Percentiles rank a stretch among this genome's conserved stretches.
Conservation (phyloP, 225 moss, liverwort and hornwort species). For the Marchantia polymorpha region DNA sequence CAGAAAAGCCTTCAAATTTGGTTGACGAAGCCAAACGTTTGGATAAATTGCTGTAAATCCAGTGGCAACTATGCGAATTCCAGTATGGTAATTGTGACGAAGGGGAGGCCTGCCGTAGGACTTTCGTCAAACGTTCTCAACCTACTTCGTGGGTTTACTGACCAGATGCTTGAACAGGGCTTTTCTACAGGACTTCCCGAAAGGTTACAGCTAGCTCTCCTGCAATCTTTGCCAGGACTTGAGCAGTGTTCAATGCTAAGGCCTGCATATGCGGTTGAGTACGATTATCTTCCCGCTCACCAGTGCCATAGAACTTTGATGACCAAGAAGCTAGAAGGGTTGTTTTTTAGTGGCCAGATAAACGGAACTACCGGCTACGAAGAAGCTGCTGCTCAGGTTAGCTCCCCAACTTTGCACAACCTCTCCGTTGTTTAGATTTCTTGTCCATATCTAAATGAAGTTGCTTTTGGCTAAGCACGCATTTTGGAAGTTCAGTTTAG, state of each 20-base stretch:
- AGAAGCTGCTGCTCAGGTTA: slow-evolving; percentile 92
- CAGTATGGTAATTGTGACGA: too few species aligned
- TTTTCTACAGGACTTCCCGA: slow-evolving; percentile 90
- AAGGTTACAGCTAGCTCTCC: slow-evolving; percentile 68
- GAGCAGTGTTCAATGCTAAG: slow-evolving; percentile 83
- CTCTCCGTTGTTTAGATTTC: too few species aligned
- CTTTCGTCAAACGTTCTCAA: too few species aligned
- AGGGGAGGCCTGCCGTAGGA: too few species aligned
- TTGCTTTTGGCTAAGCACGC: too few species aligned
- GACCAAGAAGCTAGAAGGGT: slow-evolving; percentile 83
- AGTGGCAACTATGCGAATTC: too few species aligned
- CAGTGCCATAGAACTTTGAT: slow-evolving; percentile 85
- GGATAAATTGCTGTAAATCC: too few species aligned
- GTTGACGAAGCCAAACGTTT: too few species aligned
- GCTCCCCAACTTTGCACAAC: background rate
- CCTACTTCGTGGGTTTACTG: background rate
- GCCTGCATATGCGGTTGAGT: slow-evolving; percentile 94
- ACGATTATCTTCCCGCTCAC: slow-evolving; percentile 88
- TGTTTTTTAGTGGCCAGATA: slow-evolving; percentile 93
- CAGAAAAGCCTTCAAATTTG: too few species aligned
- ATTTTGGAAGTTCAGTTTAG: too few species aligned
- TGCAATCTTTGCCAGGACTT: slow-evolving; percentile 85
- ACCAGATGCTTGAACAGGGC: slow-evolving; percentile 49
- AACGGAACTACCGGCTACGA: slow-evolving; percentile 93
- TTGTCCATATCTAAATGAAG: too few species aligned